Percentiles rank a stretch among this genome's conserved stretches.
Evolutionary conservation across 441 rosid species (phyloP).

Genomic region (Populus tomentosa): DNA sequence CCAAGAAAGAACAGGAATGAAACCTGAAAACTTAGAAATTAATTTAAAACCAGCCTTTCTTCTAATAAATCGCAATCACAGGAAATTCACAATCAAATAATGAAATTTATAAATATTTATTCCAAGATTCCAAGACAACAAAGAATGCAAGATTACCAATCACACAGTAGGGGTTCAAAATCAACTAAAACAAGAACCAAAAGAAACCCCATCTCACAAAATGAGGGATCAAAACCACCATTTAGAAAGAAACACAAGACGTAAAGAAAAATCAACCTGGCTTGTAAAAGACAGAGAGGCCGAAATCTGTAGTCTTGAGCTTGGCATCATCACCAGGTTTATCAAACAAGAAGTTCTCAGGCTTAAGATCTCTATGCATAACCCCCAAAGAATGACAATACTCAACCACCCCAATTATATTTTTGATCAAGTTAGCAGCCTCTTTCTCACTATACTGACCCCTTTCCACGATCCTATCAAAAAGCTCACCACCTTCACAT

Average conservation of each 20-base stretch:
- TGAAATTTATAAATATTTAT: background rate
- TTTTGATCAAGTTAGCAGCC: constrained; percentile 69
- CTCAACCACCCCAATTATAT: constrained; percentile 72
- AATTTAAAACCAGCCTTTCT: background rate
- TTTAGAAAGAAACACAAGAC: background rate
- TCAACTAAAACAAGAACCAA: background rate
- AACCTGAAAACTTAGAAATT: background rate
- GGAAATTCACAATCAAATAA: background rate
- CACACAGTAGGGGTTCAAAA: background rate
- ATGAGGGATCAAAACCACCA: background rate
- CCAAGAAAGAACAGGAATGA: background rate
- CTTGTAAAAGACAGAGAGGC: constrained; percentile 74
- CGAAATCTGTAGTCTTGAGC: constrained; percentile 82
- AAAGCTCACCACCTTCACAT: constrained; percentile 63
- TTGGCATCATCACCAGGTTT: constrained; percentile 55
- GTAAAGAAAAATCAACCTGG: constrained; percentile 46
- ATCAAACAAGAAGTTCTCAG: constrained; percentile 85
- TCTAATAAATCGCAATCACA: constrained; percentile 1
- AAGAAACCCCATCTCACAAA: background rate
- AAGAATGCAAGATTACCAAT: background rate
- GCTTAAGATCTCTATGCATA: constrained; percentile 42
- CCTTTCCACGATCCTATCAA: constrained; percentile 68
- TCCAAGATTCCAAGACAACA: background rate
- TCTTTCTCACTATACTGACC: constrained; percentile 83
- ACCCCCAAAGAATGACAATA: constrained; percentile 87